A percentile compares a stretch with the other conserved stretches of the same genome.
phyloP scores from a whole-genome alignment of 768 basidiomycete genomes.

The Lactarius psammicola region DNA sequence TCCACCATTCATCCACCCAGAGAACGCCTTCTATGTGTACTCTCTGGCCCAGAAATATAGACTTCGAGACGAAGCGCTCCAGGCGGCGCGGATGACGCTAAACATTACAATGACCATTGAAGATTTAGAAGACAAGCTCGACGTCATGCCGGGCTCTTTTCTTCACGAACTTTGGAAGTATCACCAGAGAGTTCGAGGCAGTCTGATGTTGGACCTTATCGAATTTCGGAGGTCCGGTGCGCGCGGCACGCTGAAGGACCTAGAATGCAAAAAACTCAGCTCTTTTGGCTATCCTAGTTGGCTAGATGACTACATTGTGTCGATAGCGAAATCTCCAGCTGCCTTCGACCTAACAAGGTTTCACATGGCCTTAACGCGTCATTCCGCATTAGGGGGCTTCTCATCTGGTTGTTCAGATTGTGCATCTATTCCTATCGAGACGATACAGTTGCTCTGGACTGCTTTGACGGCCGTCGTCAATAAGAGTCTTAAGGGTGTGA shows the following conservation, averaged over 20 bases:
- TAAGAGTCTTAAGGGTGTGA: not conserved
- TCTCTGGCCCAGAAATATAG: not conserved
- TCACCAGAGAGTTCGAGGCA: not conserved
- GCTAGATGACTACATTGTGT: conserved; percentile 11
- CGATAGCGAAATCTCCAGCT: conserved; percentile 4
- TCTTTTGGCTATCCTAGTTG: conserved; percentile 8
- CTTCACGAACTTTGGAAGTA: conserved; percentile 2
- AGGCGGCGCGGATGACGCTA: not conserved
- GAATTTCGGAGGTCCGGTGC: conserved; percentile 6
- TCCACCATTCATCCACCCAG: not conserved
- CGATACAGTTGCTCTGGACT: not conserved
- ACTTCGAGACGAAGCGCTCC: not conserved
- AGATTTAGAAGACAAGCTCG: too few species aligned
- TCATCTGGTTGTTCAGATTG: conserved; percentile 1
- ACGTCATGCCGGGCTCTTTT: not conserved
- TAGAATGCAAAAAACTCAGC: not conserved
- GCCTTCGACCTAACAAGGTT: conserved; percentile 2
- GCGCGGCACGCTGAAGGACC: not conserved
- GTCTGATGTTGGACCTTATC: conserved; percentile 6
- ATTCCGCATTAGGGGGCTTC: not conserved
- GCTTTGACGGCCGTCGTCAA: conserved; percentile 1
- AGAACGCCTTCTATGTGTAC: not conserved
- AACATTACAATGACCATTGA: not conserved
- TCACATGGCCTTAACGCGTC: conserved; percentile 12
- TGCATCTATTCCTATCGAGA: not conserved